Base-by-base conservation (phyloP, 345 rosid species). In the Moringa oleifera region DNA sequence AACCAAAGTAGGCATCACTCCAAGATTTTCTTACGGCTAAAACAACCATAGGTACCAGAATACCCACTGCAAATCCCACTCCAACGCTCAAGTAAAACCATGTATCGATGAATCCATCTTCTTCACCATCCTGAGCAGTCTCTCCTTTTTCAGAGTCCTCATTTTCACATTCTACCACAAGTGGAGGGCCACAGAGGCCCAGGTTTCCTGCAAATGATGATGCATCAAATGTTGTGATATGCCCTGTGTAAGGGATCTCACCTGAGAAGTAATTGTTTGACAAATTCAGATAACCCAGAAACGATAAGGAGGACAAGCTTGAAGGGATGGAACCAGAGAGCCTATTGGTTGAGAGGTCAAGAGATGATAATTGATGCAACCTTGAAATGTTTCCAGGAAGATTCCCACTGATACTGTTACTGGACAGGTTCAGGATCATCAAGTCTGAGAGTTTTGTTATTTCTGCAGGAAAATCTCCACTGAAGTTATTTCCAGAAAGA, bases 51-150 rank as follows among this genome's bases (percentile, higher is more conserved):
- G 75, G 83, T 54, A 74, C 59, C 25, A 76, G 53, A 25, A 83
- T 33, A 13, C 80, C 84, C 5, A 64, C 66, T n/a, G 80, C 78
- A 70, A 70, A 83, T 67, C 85, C 85, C 54, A 80, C 8, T 16
- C 83, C 85, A 21, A 74, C 53, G 18, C 81, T 70, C 71, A 73
- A 31, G 63, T 67, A 78, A 79, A 83, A 79, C 85, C 83, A 76
- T 24, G 59, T 52, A 18, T 72, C 76, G 4, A 74, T 62, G 17
- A 78, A 55, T 23, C 51, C 68, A 33, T 63, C 75, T 7, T 25
- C 73, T 13, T 20, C 18, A 0, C 58, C 72, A 23, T 58, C 62
- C 17, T 36, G 0, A 52, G 9, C 53, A 17, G 47, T 57, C 12
- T 64, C 74, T 47, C 36, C 70, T 18, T 17, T 6, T n/a, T 33